phyloP scores from a whole-genome alignment of 331 rosid genomes.

The Stylosanthes scabra region DNA sequence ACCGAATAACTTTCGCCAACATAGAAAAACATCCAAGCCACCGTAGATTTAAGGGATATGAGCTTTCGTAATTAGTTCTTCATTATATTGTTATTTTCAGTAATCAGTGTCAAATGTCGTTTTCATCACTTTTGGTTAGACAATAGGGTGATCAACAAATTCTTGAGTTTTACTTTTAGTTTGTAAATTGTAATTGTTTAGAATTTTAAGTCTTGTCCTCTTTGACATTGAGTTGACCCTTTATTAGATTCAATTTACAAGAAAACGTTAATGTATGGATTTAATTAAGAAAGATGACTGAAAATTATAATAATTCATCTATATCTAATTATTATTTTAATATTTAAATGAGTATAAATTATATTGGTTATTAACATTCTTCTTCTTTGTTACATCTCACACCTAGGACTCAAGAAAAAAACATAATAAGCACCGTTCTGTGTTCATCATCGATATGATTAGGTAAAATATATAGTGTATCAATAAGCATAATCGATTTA shows the following conservation, averaged over 20 bases:
- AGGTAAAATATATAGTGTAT: too few species aligned
- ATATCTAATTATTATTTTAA: too few species aligned
- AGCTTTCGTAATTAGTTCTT: not conserved
- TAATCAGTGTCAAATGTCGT: slow-evolving; percentile 18
- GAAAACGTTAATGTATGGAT: not conserved
- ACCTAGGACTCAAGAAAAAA: slow-evolving; percentile 38
- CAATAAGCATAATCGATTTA: too few species aligned
- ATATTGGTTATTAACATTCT: too few species aligned
- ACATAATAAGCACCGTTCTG: slow-evolving; percentile 46
- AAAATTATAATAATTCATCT: too few species aligned
- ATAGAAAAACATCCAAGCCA: not conserved
- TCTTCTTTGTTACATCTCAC: slow-evolving; percentile 42
- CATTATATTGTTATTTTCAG: too few species aligned
- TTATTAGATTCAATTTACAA: slow-evolving; percentile 9
- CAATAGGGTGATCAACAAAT: slow-evolving; percentile 4
- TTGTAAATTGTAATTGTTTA: slow-evolving; percentile 16
- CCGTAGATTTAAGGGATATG: not conserved
- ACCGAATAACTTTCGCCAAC: too few species aligned
- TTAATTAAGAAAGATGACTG: too few species aligned
- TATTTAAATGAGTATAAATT: too few species aligned
- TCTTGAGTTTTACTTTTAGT: not conserved
- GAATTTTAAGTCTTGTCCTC: not conserved
- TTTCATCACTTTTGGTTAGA: slow-evolving; percentile 36
- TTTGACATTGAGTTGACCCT: slow-evolving; percentile 5
- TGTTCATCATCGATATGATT: too few species aligned